Percentiles rank a stretch among this genome's conserved stretches.
phyloP scores from a whole-genome alignment of 1,139 yeast genomes.

The Ashbya aceris region DNA sequence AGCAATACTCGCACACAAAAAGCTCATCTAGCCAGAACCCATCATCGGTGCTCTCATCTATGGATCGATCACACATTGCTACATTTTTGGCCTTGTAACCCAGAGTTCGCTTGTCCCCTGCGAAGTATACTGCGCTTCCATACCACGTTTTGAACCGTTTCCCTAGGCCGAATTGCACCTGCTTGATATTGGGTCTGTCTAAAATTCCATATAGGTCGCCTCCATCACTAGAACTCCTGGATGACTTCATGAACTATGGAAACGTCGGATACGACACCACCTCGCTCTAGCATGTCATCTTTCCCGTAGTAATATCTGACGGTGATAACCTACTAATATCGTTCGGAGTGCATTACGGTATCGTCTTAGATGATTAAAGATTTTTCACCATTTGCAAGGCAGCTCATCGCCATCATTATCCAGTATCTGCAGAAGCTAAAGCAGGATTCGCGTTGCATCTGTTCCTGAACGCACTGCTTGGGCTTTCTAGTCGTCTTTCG shows the following conservation, averaged over 20 bases:
- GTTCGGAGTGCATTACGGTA: too few relatives aligned
- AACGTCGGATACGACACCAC: too few relatives aligned
- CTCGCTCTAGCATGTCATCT: too few relatives aligned
- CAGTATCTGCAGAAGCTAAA: too few relatives aligned
- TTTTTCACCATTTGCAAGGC: too few relatives aligned
- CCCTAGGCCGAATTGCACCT: conserved; percentile 52
- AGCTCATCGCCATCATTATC: too few relatives aligned
- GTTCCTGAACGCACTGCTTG: too few relatives aligned
- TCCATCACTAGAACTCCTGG: conserved; percentile 13
- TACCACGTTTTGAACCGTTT: conserved; percentile 73
- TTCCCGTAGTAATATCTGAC: too few relatives aligned
- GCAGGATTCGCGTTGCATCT: too few relatives aligned
- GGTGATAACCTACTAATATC: too few relatives aligned
- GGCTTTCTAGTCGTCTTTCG: too few relatives aligned
- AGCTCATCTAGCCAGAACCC: conserved; percentile 50
- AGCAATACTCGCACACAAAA: conserved; percentile 72
- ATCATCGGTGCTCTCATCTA: conserved; percentile 1
- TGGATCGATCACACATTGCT: conserved; percentile 4
- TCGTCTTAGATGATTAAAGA: too few relatives aligned
- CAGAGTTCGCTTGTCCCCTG: conserved; percentile 26
- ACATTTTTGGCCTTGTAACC: conserved; percentile 18
- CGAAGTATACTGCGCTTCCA: conserved; percentile 71
- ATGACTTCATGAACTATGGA: not conserved
- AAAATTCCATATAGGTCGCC: conserved; percentile 50
- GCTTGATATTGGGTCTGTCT: conserved; percentile 49